Percentiles rank a stretch among this genome's conserved stretches.
These are phyloP conservation scores for Stephanodiscus minutulus DNA, from an alignment of 108 stramenopile species.

Conservation along the genomic window DNA sequence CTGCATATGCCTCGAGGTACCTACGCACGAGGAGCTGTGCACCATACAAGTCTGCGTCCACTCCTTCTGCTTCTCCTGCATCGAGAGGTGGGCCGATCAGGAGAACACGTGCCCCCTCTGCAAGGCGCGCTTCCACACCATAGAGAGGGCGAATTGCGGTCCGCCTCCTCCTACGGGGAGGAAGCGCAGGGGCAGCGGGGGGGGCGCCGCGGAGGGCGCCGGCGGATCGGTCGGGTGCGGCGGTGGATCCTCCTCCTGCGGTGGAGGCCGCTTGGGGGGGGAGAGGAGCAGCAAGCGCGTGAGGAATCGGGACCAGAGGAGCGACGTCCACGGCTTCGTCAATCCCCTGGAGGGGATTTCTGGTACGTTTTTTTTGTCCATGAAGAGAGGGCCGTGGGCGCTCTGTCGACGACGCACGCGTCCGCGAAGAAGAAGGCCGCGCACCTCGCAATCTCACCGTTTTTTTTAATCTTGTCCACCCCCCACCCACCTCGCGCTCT, in stretches of 20 bases:
- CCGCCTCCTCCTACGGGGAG: not conserved
- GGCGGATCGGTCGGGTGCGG: constrained; percentile 11
- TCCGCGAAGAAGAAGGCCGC: too few species aligned
- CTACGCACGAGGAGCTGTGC: constrained; percentile 60
- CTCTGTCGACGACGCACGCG: too few species aligned
- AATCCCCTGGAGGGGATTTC: constrained; percentile 39
- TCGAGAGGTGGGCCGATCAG: constrained; percentile 83
- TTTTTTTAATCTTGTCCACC: not conserved
- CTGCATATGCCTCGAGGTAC: constrained; percentile 79
- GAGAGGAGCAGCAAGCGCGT: constrained; percentile 67
- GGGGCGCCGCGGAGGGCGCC: not conserved
- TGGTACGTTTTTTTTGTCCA: constrained; percentile 21
- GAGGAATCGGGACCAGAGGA: constrained; percentile 66
- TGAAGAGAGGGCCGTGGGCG: not conserved
- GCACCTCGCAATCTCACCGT: too few species aligned
- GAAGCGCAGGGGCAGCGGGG: constrained; percentile 15
- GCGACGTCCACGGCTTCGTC: constrained; percentile 35
- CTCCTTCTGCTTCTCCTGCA: constrained; percentile 84
- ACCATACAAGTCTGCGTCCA: constrained; percentile 78
- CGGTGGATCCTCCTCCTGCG: too few species aligned
- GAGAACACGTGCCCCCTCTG: constrained; percentile 91
- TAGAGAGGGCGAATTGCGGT: constrained; percentile 59
- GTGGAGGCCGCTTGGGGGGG: not conserved
- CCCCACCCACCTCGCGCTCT: not conserved
- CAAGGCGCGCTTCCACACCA: constrained; percentile 78